Percentiles rank a stretch among this genome's conserved stretches.
Evolutionary conservation across 108 stramenopile species (phyloP).

Genomic region (Conticribra weissflogii): DNA sequence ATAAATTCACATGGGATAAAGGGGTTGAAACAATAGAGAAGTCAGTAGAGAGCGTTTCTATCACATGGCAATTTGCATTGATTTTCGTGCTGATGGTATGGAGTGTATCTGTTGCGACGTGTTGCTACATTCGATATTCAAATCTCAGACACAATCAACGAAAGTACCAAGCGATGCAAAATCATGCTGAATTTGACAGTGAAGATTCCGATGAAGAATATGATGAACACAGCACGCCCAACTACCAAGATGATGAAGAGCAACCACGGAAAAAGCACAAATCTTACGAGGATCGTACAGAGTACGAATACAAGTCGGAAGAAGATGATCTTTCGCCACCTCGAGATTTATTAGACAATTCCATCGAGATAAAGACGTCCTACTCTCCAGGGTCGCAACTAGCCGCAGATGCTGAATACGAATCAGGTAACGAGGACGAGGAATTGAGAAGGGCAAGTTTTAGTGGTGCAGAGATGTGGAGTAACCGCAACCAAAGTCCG

Average conservation of each 20-base stretch:
- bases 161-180: neutral
- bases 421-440: too few relatives aligned
- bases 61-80: neutral
- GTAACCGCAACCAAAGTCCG: too few relatives aligned
- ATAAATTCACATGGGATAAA: constrained; percentile 18
- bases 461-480: too few relatives aligned
- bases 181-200: neutral
- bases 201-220: neutral
- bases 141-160: too few relatives aligned
- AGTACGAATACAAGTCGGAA: neutral
- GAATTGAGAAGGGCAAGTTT: too few relatives aligned
- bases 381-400: too few relatives aligned
- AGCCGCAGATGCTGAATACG: too few relatives aligned
- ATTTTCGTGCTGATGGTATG: neutral
- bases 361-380: too few relatives aligned
- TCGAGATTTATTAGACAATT: too few relatives aligned
- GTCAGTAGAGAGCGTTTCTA: neutral
- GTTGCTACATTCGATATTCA: neutral
- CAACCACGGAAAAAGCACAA: neutral
- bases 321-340: neutral
- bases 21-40: constrained; percentile 9
- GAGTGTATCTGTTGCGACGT: neutral
- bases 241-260: neutral
- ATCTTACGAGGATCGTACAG: neutral
- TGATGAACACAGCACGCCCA: neutral